Base-by-base conservation (phyloP, 129 eudicot species). In the Gnaphalium uliginosum region DNA sequence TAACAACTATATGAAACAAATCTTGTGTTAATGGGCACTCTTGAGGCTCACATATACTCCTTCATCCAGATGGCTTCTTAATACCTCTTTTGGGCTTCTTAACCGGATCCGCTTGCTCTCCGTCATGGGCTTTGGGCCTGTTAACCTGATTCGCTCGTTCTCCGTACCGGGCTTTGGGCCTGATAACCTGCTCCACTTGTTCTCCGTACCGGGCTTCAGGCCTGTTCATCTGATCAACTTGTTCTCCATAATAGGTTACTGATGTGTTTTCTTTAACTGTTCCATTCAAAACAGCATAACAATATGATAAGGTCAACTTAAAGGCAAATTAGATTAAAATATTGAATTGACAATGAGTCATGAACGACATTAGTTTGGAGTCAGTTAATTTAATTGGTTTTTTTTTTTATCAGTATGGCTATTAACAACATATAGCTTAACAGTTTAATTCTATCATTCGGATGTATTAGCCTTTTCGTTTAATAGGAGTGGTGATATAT, bases 261-360 rank as follows among this genome's bases (percentile, higher is more conserved):
- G 27, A 33, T 32, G 71, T n/a, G 71, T 66, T 66, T 35, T 21
- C 71, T 32, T 35, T 22, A 66, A 35, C 53, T 66, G 51, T 17
- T 32, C 51, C 51, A 66, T 66, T 65, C n/a, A 21, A 17, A 66
- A 19, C 50, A 66, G 18, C 27, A 37, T 66, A 11, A 66, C 25
- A 19, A 61, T n/a, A 66, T 66, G 8, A 39, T 22, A 66, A 35
- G n/a, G 24, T 66, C 53, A 33, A 35, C 71, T 66, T 37, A 24
- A 35, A 33, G 22, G 35, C 71, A 35, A 66, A 33, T 66, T 18
- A 21, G 14, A 35, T 8, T 21, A 25, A 13, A 9, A 19, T 10
- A 35, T n/a, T 37, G 50, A 13, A 19, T 19, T 66, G n/a, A 4
- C 4, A 30, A 33, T 4, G 71, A 35, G 8, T 66, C 26, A 66